Evolutionary conservation across 306 rosid genomes (phyloP).

Genomic region (Castanopsis chinensis): DNA sequence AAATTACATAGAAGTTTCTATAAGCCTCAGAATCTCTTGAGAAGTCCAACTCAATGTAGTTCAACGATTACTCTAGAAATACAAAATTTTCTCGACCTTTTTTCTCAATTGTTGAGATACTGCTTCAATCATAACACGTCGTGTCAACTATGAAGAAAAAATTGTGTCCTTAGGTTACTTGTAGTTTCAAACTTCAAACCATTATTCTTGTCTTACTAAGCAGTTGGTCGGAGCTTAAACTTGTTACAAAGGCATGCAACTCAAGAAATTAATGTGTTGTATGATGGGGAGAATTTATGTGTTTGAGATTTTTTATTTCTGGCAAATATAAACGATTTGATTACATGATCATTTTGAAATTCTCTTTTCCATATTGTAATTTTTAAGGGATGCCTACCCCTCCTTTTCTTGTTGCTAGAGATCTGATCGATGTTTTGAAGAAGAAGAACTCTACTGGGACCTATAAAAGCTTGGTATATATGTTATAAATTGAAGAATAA

Average conservation of each 20-base stretch:
- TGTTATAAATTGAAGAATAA: background rate
- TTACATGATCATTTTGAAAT: background rate
- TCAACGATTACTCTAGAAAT: background rate
- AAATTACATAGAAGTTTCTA: background rate
- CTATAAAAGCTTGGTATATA: conserved; percentile 74
- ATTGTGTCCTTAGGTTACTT: too few relatives aligned
- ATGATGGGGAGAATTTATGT: background rate
- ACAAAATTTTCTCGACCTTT: too few relatives aligned
- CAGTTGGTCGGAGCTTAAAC: too few relatives aligned
- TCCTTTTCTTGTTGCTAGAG: conserved; percentile 60
- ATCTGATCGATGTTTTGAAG: conserved; percentile 63
- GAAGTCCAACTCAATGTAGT: background rate
- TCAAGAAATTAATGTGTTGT: too few relatives aligned
- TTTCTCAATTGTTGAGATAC: too few relatives aligned
- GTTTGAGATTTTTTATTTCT: background rate
- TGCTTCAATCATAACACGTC: too few relatives aligned
- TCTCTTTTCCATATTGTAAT: background rate
- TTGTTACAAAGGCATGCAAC: too few relatives aligned
- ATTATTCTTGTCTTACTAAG: too few relatives aligned
- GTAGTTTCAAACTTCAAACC: too few relatives aligned
- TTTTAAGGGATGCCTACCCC: conserved; percentile 72
- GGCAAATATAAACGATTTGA: too few relatives aligned
- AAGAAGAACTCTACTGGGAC: conserved; percentile 74
- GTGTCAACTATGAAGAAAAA: too few relatives aligned
- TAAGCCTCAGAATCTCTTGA: background rate